phyloP scores from a whole-genome alignment of 768 basidiomycete genomes.

The Hypholoma sublateritium region DNA sequence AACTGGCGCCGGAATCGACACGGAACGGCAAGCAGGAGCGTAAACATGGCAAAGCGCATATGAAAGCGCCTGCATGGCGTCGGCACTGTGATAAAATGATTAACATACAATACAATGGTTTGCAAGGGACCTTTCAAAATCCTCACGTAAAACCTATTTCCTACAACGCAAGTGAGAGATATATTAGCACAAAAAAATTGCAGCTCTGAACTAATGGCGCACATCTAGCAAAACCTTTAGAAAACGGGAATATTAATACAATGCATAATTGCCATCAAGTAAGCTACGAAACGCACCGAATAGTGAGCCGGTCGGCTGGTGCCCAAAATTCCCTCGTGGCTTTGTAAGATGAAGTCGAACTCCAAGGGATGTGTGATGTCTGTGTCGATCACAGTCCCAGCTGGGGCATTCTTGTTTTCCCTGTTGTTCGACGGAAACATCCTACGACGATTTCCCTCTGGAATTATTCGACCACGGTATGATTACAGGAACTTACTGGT shows the following conservation, averaged over 20 bases:
- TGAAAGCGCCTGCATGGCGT: conserved; percentile 63
- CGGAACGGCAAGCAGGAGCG: conserved; percentile 72
- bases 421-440: conserved; percentile 9
- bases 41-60: conserved; percentile 79
- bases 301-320: conserved; percentile 59
- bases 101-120: not conserved
- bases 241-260: not conserved
- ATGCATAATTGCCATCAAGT: not conserved
- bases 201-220: conserved; percentile 14
- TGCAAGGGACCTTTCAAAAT: not conserved
- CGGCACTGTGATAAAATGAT: conserved; percentile 41
- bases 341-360: conserved; percentile 78
- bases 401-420: conserved; percentile 70
- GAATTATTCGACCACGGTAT: not conserved
- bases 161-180: conserved; percentile 17
- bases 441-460: not conserved
- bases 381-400: conserved; percentile 76
- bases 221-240: conserved; percentile 42
- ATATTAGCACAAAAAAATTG: not conserved
- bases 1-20: conserved; percentile 79
- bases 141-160: conserved; percentile 57
- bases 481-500: conserved; percentile 12
- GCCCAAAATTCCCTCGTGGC: conserved; percentile 75
- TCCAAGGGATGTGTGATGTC: conserved; percentile 71
- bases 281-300: conserved; percentile 30